These are phyloP conservation scores for Vitis labrusca DNA, from an alignment of 164 flowering plant genomes.

Conservation along the genomic window DNA sequence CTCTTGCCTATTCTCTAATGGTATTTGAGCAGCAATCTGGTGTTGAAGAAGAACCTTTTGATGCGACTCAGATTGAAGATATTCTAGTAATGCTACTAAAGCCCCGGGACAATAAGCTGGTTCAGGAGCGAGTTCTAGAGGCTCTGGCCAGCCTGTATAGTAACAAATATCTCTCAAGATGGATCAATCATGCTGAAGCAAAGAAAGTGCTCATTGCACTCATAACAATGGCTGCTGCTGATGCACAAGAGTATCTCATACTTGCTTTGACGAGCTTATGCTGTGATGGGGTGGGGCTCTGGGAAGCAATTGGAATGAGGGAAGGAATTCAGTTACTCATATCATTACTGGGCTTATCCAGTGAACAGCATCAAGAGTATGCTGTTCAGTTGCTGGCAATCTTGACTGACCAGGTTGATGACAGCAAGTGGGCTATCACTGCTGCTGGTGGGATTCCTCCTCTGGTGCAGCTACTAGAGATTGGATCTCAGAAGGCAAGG, in stretches of 20 bases:
- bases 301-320: slow-evolving; percentile 79
- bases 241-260: slow-evolving; percentile 74
- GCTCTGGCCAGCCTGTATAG: slow-evolving; percentile 90
- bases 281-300: slow-evolving; percentile 49
- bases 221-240: slow-evolving; percentile 68
- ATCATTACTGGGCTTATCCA: slow-evolving; percentile 79
- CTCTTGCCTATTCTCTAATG: slow-evolving; percentile 88
- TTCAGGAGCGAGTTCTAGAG: slow-evolving; percentile 86
- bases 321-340: slow-evolving; percentile 88
- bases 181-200: slow-evolving; percentile 65
- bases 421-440: slow-evolving; percentile 98
- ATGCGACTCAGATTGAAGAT: slow-evolving; percentile 57
- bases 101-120: slow-evolving; percentile 74
- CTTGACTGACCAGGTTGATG: slow-evolving; percentile 80
- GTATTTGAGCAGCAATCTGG: slow-evolving; percentile 49
- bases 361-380: slow-evolving; percentile 91
- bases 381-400: slow-evolving; percentile 70
- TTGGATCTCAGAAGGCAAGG: slow-evolving; percentile 78
- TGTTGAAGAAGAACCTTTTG: slow-evolving; percentile 50
- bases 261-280: slow-evolving; percentile 64
- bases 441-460: slow-evolving; percentile 98
- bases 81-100: slow-evolving; percentile 58
- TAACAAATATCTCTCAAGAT: slow-evolving; percentile 52
- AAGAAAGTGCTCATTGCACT: slow-evolving; percentile 78
- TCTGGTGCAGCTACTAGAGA: slow-evolving; percentile 73